Evolutionary conservation across 768 basidiomycete genomes (phyloP), one percentile per base, ranked within the genome.

Genomic region (Cystofilobasidium macerans): DNA sequence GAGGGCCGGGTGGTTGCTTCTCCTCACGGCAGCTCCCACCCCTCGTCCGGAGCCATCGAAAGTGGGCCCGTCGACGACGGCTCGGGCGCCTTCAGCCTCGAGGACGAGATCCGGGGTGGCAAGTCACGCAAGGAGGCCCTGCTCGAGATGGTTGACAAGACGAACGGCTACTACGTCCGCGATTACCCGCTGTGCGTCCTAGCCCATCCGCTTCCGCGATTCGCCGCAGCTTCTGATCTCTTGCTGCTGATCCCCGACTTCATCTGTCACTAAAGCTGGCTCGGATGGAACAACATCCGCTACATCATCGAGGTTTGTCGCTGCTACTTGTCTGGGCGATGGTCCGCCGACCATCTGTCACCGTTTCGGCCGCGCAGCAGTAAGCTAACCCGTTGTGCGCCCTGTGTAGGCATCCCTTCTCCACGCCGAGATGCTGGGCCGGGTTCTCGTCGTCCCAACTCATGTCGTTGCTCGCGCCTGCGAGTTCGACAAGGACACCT

Each of bases 201-300:
- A n/a, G n/a, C n/a, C n/a, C 7, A 0, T 20, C 8, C 20, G n/a
- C 51, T 9, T n/a, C 38, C 3, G 12, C 13, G 14, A 12, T 20
- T 11, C 18, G 42, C 42, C 9, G 6, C 42, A 43, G 33, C 22
- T 8, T 22, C 45, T 11, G 4, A 2, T 3, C 13, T 7, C 18
- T 51, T 8, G 35, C 2, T 32, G 38, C 30, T 61, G 22, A 45
- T 24, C 48, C 45, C 30, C 12, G 12, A 28, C 40, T 12, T 56
- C 30, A 0, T 26, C n/a, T 33, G 5, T n/a, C 18, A n/a, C 24
- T 43, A 13, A 12, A 68, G 67, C 35, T 62, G 75, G 3, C 70
- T 81, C 7, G 81, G 80, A 24, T 81, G 80, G 79, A 81, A 81
- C 69, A 81, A 81, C 53, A 79, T 80, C 36, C 56, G 80, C 24